A percentile compares a stretch with the other conserved stretches of the same genome.
phyloP scores from a whole-genome alignment of 331 rosid genomes.

The Acacia concinna region DNA sequence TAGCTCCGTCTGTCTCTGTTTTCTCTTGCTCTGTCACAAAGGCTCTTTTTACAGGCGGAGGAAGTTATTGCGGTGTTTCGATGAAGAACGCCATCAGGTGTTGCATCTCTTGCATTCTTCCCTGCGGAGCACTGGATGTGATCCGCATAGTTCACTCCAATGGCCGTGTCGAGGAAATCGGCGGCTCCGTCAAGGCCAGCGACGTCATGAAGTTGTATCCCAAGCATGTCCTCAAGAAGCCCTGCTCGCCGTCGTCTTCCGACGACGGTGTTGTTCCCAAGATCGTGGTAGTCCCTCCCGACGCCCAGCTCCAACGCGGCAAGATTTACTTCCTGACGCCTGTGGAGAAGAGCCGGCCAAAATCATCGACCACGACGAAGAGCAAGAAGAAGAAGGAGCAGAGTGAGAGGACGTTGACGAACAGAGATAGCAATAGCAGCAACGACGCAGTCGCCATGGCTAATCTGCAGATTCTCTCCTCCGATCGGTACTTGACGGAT shows the following conservation, averaged over 20 bases:
- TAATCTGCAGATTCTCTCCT: slow-evolving; percentile 45
- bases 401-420: not conserved
- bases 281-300: slow-evolving; percentile 87
- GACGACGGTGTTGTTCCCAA: slow-evolving; percentile 58
- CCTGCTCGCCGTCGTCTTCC: slow-evolving; percentile 59
- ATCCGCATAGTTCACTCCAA: slow-evolving; percentile 85
- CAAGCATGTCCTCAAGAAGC: slow-evolving; percentile 82
- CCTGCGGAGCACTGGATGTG: slow-evolving; percentile 91
- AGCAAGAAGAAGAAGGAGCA: slow-evolving; percentile 53
- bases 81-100: slow-evolving; percentile 86
- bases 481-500: slow-evolving; percentile 80
- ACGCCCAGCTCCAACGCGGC: slow-evolving; percentile 87
- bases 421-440: not conserved
- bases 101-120: slow-evolving; percentile 96
- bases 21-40: not conserved
- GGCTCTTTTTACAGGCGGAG: not conserved
- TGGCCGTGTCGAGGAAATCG: slow-evolving; percentile 84
- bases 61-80: not conserved
- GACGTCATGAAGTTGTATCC: slow-evolving; percentile 91
- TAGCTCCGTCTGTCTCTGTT: not conserved
- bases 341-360: slow-evolving; percentile 22
- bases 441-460: slow-evolving; percentile 38
- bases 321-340: slow-evolving; percentile 96
- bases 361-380: slow-evolving; percentile 34
- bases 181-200: slow-evolving; percentile 66